phyloP scores from a whole-genome alignment of 73 alveolate genomes.

The Tetrahymena borealis region DNA sequence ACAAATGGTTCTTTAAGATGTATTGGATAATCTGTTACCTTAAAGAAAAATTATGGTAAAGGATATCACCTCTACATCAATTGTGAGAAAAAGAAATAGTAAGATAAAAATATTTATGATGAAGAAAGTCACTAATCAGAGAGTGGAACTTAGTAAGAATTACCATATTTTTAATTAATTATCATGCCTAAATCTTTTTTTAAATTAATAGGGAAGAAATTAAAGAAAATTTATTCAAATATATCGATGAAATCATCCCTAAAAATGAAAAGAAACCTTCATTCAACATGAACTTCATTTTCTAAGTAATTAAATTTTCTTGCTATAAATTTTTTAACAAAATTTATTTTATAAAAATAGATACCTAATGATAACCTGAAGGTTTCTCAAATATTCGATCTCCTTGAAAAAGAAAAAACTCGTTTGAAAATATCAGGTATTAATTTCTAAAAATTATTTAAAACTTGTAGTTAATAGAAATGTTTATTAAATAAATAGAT shows the following conservation, averaged over 20 bases:
- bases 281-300: neutral
- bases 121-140: neutral
- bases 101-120: neutral
- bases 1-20: conserved; percentile 85
- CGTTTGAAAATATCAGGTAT: neutral
- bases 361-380: neutral
- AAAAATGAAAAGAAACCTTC: neutral
- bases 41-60: conserved; percentile 78
- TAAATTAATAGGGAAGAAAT: neutral
- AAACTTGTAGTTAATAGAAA: neutral
- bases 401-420: neutral
- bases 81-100: conserved; percentile 50
- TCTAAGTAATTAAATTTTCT: neutral
- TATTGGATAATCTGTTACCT: conserved; percentile 75
- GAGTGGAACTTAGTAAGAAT: neutral
- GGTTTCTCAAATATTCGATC: neutral
- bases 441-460: neutral
- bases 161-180: neutral
- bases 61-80: conserved; percentile 76
- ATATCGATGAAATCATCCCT: neutral
- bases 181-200: neutral
- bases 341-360: neutral
- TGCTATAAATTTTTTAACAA: neutral
- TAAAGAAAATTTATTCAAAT: neutral
- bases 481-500: neutral